Conservation (phyloP, 2,329 filamentous ascomycete genomes). For the Fusarium mundagurra region DNA sequence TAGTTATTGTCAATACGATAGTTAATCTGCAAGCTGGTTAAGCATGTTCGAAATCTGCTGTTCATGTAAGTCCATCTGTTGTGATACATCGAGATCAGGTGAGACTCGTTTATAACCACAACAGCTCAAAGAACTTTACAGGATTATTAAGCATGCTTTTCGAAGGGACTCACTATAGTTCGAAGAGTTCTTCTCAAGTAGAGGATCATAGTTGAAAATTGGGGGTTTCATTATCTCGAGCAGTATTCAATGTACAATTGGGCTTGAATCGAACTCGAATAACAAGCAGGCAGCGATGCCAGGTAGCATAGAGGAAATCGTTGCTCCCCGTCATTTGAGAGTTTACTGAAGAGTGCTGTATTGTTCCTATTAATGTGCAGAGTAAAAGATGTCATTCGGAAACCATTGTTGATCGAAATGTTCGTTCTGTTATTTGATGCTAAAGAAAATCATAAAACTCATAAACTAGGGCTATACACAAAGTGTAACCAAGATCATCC, state of each 20-base stretch:
- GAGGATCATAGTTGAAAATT: neutral
- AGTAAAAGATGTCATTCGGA: neutral
- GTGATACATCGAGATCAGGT: neutral
- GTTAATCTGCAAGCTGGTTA: neutral
- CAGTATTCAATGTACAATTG: neutral
- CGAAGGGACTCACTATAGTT: no score
- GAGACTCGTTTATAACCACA: neutral
- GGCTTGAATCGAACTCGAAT: neutral
- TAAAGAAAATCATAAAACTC: conserved; percentile 42
- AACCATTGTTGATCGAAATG: conserved; percentile 24
- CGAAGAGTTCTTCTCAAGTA: neutral
- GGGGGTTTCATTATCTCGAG: no score
- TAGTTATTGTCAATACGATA: neutral
- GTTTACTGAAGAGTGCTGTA: neutral
- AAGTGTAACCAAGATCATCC: conserved; percentile 33
- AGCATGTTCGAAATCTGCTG: neutral
- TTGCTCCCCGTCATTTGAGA: neutral
- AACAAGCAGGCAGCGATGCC: neutral
- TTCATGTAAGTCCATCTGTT: neutral
- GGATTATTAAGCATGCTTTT: neutral
- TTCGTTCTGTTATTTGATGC: conserved; percentile 39
- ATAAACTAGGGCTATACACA: conserved; percentile 39
- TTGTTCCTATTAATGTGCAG: no score
- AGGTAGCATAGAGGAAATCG: neutral
- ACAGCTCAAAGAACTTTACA: neutral